Evolutionary conservation across 2,329 filamentous ascomycete species (phyloP), one percentile per base, ranked within the genome.

Genomic region (Colletotrichum sp.): DNA sequence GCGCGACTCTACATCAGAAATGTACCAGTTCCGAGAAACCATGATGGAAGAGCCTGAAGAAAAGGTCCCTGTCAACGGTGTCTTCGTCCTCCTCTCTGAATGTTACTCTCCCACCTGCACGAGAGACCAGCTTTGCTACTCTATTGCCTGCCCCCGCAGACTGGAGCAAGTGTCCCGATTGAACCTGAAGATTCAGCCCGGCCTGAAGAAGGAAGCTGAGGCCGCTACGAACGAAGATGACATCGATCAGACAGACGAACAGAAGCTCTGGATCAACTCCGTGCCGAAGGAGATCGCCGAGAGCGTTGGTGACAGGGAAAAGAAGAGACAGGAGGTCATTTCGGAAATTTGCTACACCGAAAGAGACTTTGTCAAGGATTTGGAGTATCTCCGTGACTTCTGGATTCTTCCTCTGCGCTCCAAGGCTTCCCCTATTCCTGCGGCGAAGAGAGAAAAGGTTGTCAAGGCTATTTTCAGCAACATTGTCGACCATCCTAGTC

Each of bases 291-390:
- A 99, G 84, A 89, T 99, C 73, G 96, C 96, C 1, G 96, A 99
- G 80, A 95, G 93, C 82, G 93, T 98, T 34, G 93, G 93, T 66
- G 97, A 99, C 79, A 92, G 92, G 79, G 97, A 99, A 85, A 98
- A 98, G 92, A 99, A 99, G 88, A 92, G 97, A 60, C 97, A 99
- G 83, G 97, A 99, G 83, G 95, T 99, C 80, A 98, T 99, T 76
- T 98, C 96, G 8, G 97, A 99, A 84, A 93, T 99, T 77, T 98
- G 98, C 92, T 99, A 99, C 86, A 99, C 97, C 0, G 97, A 99
- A 84, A 92, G 97, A 80, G 97, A 99, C 86, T 99, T 99, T 81
- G 97, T 99, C 83, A 99, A 99, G 88, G 97, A 99, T 85, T 89
- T 99, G 81, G 97, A 99, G 85, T 99, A 99, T 83, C 89, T 99